Evolutionary conservation across 177 flowering plant species (phyloP).

Genomic region (Vitis hybrid): DNA sequence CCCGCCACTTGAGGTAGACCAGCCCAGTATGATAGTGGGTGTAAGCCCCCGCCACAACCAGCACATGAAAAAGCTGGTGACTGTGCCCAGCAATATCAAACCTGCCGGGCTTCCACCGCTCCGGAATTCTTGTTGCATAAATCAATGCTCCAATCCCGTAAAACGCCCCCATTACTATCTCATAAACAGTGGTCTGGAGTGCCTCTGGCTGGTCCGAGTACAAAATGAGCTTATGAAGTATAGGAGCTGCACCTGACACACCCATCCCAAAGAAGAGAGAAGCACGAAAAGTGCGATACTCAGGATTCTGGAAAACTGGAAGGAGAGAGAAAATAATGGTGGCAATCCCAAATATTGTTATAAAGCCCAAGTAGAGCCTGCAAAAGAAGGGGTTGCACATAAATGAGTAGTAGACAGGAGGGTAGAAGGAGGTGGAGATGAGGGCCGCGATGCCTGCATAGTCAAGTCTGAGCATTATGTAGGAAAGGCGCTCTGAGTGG

Average conservation of each 20-base stretch:
- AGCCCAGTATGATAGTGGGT: conserved; percentile 41
- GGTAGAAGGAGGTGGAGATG: conserved; percentile 75
- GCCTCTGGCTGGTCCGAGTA: conserved; percentile 64
- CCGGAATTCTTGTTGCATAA: conserved; percentile 40
- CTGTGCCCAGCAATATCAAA: conserved; percentile 56
- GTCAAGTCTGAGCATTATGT: conserved; percentile 74
- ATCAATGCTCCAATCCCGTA: conserved; percentile 45
- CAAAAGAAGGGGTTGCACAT: conserved; percentile 79
- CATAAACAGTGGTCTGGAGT: conserved; percentile 68
- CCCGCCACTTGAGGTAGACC: conserved; percentile 42
- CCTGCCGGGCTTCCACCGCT: conserved; percentile 59
- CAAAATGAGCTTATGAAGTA: conserved; percentile 63
- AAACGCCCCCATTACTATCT: conserved; percentile 58
- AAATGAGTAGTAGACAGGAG: conserved; percentile 83
- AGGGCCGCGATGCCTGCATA: conserved; percentile 84
- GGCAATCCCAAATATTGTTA: conserved; percentile 59
- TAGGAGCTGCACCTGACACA: conserved; percentile 64
- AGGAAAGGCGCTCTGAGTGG: conserved; percentile 66
- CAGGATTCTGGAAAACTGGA: conserved; percentile 66
- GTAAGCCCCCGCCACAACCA: conserved; percentile 48
- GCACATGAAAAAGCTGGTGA: conserved; percentile 45
- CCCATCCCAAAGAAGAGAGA: conserved; percentile 84
- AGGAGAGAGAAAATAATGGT: conserved; percentile 56
- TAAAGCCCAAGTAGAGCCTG: conserved; percentile 64
- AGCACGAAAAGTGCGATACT: conserved; percentile 54